Percentiles rank a stretch among this genome's conserved stretches.
phyloP scores from a whole-genome alignment of 1,139 yeast species.

The Debaryomycetaceae sp. region DNA sequence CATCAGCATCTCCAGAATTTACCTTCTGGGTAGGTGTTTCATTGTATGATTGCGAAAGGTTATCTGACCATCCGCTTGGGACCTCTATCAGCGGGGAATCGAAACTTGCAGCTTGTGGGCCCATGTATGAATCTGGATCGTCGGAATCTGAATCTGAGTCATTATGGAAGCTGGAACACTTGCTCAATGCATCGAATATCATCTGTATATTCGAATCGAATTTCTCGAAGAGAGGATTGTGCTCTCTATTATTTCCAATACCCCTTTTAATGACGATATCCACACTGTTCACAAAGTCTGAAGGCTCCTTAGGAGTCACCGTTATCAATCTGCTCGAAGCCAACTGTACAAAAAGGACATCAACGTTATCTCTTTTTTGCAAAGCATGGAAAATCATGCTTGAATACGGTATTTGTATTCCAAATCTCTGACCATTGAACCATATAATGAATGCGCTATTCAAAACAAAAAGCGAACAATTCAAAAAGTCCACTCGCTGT shows the following conservation, averaged over 20 bases:
- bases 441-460: conserved; percentile 37
- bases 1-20: conserved; percentile 39
- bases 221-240: conserved; percentile 8
- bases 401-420: conserved; percentile 41
- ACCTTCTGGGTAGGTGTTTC: conserved; percentile 9
- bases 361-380: conserved; percentile 12
- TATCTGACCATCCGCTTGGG: background rate
- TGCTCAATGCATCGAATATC: conserved; percentile 34
- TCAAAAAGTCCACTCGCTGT: conserved; percentile 8
- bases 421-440: conserved; percentile 24
- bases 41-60: background rate
- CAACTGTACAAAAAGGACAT: conserved; percentile 33
- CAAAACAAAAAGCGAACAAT: conserved; percentile 33
- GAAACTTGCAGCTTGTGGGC: conserved; percentile 4
- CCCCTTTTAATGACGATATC: conserved; percentile 13
- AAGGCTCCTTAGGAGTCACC: conserved; percentile 9
- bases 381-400: conserved; percentile 38
- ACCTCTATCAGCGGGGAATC: background rate
- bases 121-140: conserved; percentile 4
- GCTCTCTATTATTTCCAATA: background rate
- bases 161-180: conserved; percentile 38
- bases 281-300: conserved; percentile 18
- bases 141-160: conserved; percentile 25
- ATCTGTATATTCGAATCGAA: conserved; percentile 9
- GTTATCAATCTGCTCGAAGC: conserved; percentile 17